Evolutionary conservation across 2,329 filamentous ascomycete genomes (phyloP), one percentile per base, ranked within the genome.

Genomic region (Aspergillus viridinutans): DNA sequence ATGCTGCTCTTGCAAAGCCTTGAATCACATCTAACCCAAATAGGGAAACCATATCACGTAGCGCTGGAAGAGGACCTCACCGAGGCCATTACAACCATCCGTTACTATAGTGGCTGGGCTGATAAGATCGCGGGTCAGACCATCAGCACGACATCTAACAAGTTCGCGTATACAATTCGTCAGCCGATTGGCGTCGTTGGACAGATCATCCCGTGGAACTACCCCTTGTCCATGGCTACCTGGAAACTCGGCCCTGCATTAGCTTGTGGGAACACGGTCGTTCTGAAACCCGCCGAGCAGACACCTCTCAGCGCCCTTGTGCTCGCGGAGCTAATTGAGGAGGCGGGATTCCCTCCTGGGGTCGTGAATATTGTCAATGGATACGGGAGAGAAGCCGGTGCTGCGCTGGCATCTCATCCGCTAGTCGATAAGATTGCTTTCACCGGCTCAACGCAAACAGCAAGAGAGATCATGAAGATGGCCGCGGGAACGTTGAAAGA

Each of bases 71-170:
- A 85, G 62, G 91, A 96, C 71, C 82, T 96, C 47, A 78, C 74
- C 54, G 83, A 84, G 65, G 86, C 87, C 57, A 80, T 84, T 63
- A 86, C 82, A 69, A 87, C 84, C 78, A 76, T 97, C 69, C 86
- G 92, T 75, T 97, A 93, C 80, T 94, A 92, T 68, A 91, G 83
- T 70, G 92, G 92, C 60, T 96, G 89, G 87, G 90, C 90, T 68
- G 92, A 96, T 82, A 96, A 96, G 86, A 87, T 94, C 64, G 82
- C 86, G 75, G 91, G 92, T 76, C 91, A 92, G 81, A 90, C 91
- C 56, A 86, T 94, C 47, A 58, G 63, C 57, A 72, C 69, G 54
- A 68, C 65, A 2, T 64, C 64, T 12, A 87, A 89, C 64, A 90
- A 87, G 76, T 91, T 95, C 79, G 88, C 90, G 80, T 95, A 94